Conservation (phyloP, 148 eudicot species). For the Chenopodium quinoa region DNA sequence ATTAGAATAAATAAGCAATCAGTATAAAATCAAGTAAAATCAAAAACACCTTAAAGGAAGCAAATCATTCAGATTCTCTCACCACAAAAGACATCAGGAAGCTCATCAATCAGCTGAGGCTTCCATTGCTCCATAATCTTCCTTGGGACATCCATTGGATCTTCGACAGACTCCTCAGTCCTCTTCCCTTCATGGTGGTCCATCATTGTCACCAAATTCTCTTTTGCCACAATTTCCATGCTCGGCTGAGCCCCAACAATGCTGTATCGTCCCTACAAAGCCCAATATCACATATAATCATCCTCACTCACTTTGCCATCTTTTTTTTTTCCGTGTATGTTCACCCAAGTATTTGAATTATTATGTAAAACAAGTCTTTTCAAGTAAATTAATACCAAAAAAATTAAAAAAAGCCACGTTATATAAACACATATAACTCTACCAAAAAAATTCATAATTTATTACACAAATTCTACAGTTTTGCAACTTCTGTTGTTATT, state of each 20-base stretch:
- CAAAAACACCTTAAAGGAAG: constrained; percentile 3
- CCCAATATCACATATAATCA: background rate
- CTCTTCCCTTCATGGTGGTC: constrained; percentile 70
- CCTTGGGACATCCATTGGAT: constrained; percentile 87
- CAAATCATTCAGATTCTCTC: constrained; percentile 24
- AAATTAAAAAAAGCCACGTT: too few species aligned
- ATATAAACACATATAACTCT: too few species aligned
- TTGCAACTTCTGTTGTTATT: too few species aligned
- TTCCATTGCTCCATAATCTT: constrained; percentile 91
- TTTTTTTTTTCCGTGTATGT: background rate
- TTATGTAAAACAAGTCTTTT: background rate
- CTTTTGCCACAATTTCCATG: constrained; percentile 96
- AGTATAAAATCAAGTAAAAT: background rate
- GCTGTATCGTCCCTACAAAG: constrained; percentile 86
- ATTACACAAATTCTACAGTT: too few species aligned
- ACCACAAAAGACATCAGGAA: constrained; percentile 98
- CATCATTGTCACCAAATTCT: constrained; percentile 79
- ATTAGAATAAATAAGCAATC: constrained; percentile 13
- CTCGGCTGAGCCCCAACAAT: constrained; percentile 96
- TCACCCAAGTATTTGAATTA: background rate
- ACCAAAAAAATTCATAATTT: too few species aligned
- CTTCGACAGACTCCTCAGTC: constrained; percentile 73
- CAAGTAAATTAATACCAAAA: too few species aligned
- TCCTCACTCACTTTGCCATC: background rate
- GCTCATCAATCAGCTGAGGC: constrained; percentile 89